These are phyloP conservation scores for Hypoxylon sp. DNA, from an alignment of 2,329 filamentous ascomycete species.

Conservation along the genomic window DNA sequence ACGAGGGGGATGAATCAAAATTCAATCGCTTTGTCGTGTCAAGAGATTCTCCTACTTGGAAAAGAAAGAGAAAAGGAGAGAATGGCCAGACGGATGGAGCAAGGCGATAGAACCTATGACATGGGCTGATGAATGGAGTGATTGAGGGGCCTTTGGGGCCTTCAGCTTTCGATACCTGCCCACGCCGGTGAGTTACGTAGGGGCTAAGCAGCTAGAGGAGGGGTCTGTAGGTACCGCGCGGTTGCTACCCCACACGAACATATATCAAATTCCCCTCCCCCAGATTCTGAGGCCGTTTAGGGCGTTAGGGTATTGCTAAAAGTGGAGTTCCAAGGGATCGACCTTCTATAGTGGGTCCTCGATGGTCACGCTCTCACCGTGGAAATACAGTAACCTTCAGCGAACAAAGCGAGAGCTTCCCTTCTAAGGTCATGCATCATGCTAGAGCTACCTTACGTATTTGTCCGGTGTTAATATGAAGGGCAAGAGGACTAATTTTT, in stretches of 20 bases:
- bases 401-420: slow-evolving; percentile 2
- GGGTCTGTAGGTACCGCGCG: slow-evolving; percentile 29
- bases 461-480: background rate
- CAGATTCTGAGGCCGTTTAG: slow-evolving; percentile 44
- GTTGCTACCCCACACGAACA: slow-evolving; percentile 38
- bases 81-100: slow-evolving; percentile 38
- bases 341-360: slow-evolving; percentile 38
- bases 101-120: slow-evolving; percentile 33
- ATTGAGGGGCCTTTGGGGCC: slow-evolving; percentile 48
- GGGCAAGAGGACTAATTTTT: background rate
- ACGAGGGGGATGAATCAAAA: slow-evolving; percentile 14
- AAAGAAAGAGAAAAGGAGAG: slow-evolving; percentile 32
- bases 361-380: slow-evolving; percentile 38
- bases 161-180: slow-evolving; percentile 39
- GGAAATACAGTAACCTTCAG: slow-evolving; percentile 24
- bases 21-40: slow-evolving; percentile 42
- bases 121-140: slow-evolving; percentile 45
- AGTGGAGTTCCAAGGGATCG: slow-evolving; percentile 41
- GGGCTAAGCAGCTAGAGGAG: slow-evolving; percentile 28
- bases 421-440: background rate
- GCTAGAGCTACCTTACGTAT: background rate
- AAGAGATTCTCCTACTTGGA: slow-evolving; percentile 23
- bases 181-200: slow-evolving; percentile 37
- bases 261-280: slow-evolving; percentile 43
- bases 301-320: slow-evolving; percentile 6